Conservation (phyloP, 371 early-diverging fungal species). For the Amoeboaphelidium occidentale region DNA sequence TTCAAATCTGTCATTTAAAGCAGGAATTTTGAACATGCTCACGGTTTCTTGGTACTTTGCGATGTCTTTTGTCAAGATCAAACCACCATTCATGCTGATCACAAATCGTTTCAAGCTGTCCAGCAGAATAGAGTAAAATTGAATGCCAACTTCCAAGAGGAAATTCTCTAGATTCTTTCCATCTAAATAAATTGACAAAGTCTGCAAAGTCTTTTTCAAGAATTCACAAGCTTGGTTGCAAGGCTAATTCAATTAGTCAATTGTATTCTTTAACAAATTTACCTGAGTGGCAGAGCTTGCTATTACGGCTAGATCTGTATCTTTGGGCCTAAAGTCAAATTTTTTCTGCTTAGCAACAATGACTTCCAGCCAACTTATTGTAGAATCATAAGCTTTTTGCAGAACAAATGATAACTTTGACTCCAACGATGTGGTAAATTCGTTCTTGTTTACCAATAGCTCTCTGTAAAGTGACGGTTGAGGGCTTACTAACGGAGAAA, state of each 20-base stretch:
- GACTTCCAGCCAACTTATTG: constrained; percentile 26
- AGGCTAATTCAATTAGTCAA: no score
- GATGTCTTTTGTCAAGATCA: constrained; percentile 66
- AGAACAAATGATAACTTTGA: constrained; percentile 40
- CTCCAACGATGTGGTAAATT: constrained; percentile 52
- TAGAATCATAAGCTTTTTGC: constrained; percentile 22
- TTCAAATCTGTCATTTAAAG: constrained; percentile 55
- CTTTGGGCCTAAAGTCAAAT: constrained; percentile 35
- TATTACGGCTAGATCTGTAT: constrained; percentile 46
- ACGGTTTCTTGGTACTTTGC: constrained; percentile 73
- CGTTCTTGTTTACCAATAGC: constrained; percentile 53
- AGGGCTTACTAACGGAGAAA: constrained; percentile 44
- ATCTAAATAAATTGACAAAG: constrained; percentile 32
- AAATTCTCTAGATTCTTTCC: constrained; percentile 52
- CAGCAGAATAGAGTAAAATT: constrained; percentile 34
- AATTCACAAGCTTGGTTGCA: constrained; percentile 18
- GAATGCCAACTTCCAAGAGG: constrained; percentile 43
- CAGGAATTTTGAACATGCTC: constrained; percentile 37
- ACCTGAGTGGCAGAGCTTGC: constrained; percentile 37
- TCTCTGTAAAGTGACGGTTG: constrained; percentile 63
- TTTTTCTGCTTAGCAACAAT: constrained; percentile 23
- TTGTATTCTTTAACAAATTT: constrained; percentile 2
- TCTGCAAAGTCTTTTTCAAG: constrained; percentile 26
- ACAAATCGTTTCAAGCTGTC: constrained; percentile 74
- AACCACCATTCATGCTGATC: constrained; percentile 54